Evolutionary conservation across 164 flowering plant species (phyloP), one percentile per base, ranked within the genome.

Genomic region (Magnolia officinalis): DNA sequence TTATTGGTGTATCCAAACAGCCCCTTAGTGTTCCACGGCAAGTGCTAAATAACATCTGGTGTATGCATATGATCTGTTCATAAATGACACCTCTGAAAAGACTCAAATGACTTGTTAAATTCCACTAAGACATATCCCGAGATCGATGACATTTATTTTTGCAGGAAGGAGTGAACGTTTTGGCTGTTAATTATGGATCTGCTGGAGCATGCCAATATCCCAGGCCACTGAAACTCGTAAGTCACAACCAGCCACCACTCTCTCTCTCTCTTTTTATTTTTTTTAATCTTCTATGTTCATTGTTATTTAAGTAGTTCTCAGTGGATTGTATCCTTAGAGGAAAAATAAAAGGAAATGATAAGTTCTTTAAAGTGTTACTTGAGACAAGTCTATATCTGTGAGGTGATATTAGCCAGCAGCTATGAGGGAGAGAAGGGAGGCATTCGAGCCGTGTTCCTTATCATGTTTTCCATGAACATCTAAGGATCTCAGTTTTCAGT

Each of bases 151-250:
- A 61, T 61, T 51, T 65, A 11, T 75, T 58, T 67, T 85, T 81
- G 71, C 90, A 96, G 99, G 98, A 94, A 26, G 94, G 97, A 66
- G 89, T 88, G 72, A 94, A 92, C 79, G 84, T 94, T 78, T 78
- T 96, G 82, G 96, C 90, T 74, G 94, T 96, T 63, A 96, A 88
- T 76, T 96, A 92, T 86, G 99, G 98, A 80, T 76, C 97, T 64
- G 88, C 89, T 73, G 95, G 97, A 67, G 81, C 92, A 67, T 96
- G 99, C 81, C 88, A 81, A 24, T 90, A 90, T 85, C 97, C 98
- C 71, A 87, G 98, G 64, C 87, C 77, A 74, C 70, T 88, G 65
- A 91, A 87, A 84, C 81, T 85, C 80, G 99, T 96, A 82, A 91
- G 92, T 78, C 58, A 21, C 58, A 8, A n/a, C 58, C 24, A 70